phyloP scores from a whole-genome alignment of 169 alveolate species.

The Cryptosporidium ryanae region DNA sequence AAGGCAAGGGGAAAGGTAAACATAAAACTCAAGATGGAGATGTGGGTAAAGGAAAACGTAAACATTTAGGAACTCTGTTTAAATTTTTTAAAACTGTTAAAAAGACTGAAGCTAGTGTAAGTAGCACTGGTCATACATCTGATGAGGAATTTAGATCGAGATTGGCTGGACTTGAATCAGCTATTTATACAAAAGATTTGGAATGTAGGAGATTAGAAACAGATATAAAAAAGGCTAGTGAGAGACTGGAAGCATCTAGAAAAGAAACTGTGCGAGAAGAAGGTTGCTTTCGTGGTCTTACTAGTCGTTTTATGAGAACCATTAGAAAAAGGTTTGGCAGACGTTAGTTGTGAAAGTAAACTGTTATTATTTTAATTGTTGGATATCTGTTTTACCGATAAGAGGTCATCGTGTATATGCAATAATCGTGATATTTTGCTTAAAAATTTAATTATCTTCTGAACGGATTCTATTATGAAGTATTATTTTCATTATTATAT shows the following conservation, averaged over 20 bases:
- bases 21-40: background rate
- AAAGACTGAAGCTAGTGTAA: too few relatives aligned
- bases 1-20: background rate
- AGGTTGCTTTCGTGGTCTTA: background rate
- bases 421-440: too few relatives aligned
- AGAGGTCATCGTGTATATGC: too few relatives aligned
- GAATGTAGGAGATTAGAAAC: slow-evolving; percentile 9
- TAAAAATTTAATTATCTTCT: too few relatives aligned
- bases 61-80: background rate
- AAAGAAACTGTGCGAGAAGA: background rate
- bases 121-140: background rate
- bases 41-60: background rate
- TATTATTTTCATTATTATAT: too few relatives aligned
- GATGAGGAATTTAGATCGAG: background rate
- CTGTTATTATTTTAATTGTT: too few relatives aligned
- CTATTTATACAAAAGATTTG: background rate
- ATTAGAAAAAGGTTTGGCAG: too few relatives aligned
- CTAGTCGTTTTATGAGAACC: background rate
- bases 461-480: too few relatives aligned
- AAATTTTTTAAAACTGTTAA: background rate
- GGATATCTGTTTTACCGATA: too few relatives aligned
- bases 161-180: background rate
- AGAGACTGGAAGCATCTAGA: background rate
- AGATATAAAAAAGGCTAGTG: background rate
- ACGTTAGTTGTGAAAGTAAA: too few relatives aligned